Percentiles rank a stretch among this genome's conserved stretches.
phyloP scores from a whole-genome alignment of 345 rosid species.

The Trapa incisa region DNA sequence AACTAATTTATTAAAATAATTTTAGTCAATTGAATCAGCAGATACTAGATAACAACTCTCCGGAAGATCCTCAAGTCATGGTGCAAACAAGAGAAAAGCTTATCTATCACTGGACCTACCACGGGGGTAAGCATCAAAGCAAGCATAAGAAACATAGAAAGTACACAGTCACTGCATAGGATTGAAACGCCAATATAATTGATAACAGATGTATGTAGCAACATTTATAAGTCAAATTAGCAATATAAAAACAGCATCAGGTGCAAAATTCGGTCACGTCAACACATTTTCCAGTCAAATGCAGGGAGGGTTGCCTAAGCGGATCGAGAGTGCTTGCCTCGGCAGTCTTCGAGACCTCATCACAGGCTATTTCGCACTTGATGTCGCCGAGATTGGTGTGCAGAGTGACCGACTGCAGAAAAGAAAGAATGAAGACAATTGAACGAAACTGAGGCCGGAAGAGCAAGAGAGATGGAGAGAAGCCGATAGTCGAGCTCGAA shows the following conservation, averaged over 20 bases:
- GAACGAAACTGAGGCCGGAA: not conserved
- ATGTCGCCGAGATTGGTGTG: constrained; percentile 96
- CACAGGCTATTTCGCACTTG: constrained; percentile 93
- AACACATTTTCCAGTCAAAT: not conserved
- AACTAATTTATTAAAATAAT: too few species aligned
- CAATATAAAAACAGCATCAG: too few species aligned
- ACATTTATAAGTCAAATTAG: not conserved
- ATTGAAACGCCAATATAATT: not conserved
- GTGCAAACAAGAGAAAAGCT: not conserved
- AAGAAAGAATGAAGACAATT: not conserved
- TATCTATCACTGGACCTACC: not conserved
- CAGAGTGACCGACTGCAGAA: constrained; percentile 79
- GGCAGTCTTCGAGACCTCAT: constrained; percentile 82
- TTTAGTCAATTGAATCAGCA: not conserved
- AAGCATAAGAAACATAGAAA: not conserved
- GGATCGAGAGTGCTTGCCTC: constrained; percentile 37
- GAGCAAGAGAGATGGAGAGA: not conserved
- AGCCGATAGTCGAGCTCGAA: too few species aligned
- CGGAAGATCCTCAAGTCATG: not conserved
- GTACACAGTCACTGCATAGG: not conserved
- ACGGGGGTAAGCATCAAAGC: not conserved
- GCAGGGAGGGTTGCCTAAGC: too few species aligned
- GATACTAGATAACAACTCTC: not conserved
- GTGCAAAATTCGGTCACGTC: not conserved
- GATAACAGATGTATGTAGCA: not conserved